Evolutionary conservation across 495 filamentous ascomycete genomes (phyloP).

Genomic region (Podospora pseudoanserina): DNA sequence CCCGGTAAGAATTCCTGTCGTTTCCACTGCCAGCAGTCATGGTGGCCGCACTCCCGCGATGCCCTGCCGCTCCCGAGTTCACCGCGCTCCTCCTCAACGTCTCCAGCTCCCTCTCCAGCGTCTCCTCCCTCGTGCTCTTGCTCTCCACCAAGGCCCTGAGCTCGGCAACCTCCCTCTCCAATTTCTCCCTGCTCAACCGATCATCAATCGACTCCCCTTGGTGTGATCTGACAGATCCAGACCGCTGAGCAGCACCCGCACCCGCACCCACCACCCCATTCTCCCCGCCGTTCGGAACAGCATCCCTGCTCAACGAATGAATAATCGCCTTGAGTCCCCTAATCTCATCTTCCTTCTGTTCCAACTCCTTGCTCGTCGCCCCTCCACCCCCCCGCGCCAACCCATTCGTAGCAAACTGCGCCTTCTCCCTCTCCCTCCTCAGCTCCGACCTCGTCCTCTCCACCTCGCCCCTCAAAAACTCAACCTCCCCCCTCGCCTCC

Average conservation of each 20-base stretch:
- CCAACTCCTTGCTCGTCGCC: constrained; percentile 66
- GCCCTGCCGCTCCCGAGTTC: constrained; percentile 16
- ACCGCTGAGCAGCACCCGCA: constrained; percentile 36
- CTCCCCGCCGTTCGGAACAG: constrained; percentile 44
- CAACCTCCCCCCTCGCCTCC: constrained; percentile 92
- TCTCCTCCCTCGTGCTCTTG: constrained; percentile 76
- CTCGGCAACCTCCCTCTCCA: constrained; percentile 77
- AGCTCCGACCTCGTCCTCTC: constrained; percentile 90
- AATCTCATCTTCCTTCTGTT: constrained; percentile 96
- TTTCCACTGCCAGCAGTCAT: constrained; percentile 51
- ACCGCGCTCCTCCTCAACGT: constrained; percentile 47
- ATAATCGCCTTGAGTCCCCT: constrained; percentile 96
- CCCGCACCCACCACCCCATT: constrained; percentile 19
- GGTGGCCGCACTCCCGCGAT: constrained; percentile 46
- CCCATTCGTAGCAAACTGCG: constrained; percentile 57
- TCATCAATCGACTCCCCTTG: constrained; percentile 55
- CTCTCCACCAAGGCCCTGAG: constrained; percentile 64
- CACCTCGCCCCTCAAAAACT: constrained; percentile 93
- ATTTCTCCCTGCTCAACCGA: constrained; percentile 53
- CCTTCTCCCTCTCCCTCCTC: constrained; percentile 83
- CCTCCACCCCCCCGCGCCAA: constrained; percentile 38
- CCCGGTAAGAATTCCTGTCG: constrained; percentile 50
- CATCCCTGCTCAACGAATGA: constrained; percentile 80
- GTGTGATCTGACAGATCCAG: constrained; percentile 37
- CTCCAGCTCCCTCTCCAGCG: constrained; percentile 84